phyloP scores from a whole-genome alignment of 345 rosid species.

The Garcia nutans region DNA sequence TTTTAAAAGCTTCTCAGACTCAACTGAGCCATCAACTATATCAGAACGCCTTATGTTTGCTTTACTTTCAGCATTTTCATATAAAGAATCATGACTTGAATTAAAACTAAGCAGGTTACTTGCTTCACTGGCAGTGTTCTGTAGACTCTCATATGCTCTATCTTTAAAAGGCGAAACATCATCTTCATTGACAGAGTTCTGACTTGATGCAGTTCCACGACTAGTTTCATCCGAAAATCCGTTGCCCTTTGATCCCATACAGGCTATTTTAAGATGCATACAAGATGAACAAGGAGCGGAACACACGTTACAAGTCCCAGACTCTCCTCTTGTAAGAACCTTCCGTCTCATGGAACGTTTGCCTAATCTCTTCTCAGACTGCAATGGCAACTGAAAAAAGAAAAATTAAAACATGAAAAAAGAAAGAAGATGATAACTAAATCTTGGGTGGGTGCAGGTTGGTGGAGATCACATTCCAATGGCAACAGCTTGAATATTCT shows the following conservation, averaged over 20 bases:
- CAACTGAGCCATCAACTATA: constrained; percentile 38
- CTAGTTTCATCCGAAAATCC: constrained; percentile 68
- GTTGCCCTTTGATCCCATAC: constrained; percentile 51
- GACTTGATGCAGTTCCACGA: constrained; percentile 51
- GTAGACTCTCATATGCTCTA: constrained; percentile 35
- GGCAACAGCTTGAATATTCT: background rate
- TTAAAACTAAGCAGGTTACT: constrained; percentile 49
- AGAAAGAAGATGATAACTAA: background rate
- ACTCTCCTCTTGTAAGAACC: constrained; percentile 45
- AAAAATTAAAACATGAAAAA: constrained; percentile 18
- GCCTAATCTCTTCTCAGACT: constrained; percentile 37
- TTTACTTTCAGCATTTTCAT: constrained; percentile 65
- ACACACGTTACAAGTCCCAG: constrained; percentile 80
- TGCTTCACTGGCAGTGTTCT: constrained; percentile 53
- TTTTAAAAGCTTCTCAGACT: constrained; percentile 35
- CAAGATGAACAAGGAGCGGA: constrained; percentile 87
- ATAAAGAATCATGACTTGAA: constrained; percentile 57
- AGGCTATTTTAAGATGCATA: constrained; percentile 53
- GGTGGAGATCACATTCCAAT: too few species aligned
- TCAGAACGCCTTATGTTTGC: constrained; percentile 43
- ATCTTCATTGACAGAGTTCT: constrained; percentile 54
- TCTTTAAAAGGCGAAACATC: constrained; percentile 28
- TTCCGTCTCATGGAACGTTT: constrained; percentile 47
- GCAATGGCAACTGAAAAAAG: constrained; percentile 29
- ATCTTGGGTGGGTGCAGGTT: too few species aligned